Evolutionary conservation across 2,329 filamentous ascomycete genomes (phyloP).

Genomic region (Xylaria sp.): DNA sequence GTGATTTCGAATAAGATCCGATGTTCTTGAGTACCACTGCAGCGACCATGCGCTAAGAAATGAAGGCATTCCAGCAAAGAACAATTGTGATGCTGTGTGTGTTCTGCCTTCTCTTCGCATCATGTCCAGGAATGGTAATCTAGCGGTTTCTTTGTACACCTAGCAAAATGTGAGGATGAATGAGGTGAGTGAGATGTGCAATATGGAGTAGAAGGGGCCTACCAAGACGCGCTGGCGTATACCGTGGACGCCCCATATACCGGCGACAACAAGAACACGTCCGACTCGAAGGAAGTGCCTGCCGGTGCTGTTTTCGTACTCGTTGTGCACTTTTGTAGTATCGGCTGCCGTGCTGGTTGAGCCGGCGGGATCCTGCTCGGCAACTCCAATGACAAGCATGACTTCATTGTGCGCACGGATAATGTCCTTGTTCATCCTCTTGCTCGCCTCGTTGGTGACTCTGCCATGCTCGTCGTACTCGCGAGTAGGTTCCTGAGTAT

Average conservation of each 20-base stretch:
- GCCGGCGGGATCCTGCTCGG: conserved; percentile 62
- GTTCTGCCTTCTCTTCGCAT: conserved; percentile 50
- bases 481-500: conserved; percentile 57
- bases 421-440: conserved; percentile 65
- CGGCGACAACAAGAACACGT: conserved; percentile 55
- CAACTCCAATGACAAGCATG: conserved; percentile 71
- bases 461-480: conserved; percentile 67
- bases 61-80: conserved; percentile 56
- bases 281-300: conserved; percentile 51
- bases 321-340: conserved; percentile 56
- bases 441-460: conserved; percentile 65
- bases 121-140: conserved; percentile 61
- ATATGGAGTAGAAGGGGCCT: conserved; percentile 31
- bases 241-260: conserved; percentile 64
- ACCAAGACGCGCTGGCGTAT: conserved; percentile 67
- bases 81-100: conserved; percentile 50
- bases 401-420: conserved; percentile 72
- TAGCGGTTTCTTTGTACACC: conserved; percentile 64
- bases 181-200: background rate
- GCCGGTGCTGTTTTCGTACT: conserved; percentile 61
- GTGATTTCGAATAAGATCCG: conserved; percentile 37
- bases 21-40: conserved; percentile 45
- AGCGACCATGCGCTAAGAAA: conserved; percentile 52
- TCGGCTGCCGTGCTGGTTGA: conserved; percentile 53
- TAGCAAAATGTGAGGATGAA: conserved; percentile 44